Evolutionary conservation across 371 early-diverging fungal genomes (phyloP).

Genomic region (Circinella minor): DNA sequence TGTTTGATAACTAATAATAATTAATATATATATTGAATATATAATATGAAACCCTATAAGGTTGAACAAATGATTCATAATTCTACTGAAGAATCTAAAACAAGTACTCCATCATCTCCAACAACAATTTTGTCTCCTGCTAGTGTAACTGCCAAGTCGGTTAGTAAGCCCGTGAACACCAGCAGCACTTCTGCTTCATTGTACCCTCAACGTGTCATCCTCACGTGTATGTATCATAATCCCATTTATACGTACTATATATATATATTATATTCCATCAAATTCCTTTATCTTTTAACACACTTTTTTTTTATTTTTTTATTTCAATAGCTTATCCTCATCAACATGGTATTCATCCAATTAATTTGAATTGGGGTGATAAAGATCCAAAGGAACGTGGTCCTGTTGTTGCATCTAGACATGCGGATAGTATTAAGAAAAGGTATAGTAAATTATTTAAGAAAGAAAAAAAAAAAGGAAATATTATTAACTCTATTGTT

Average conservation of each 20-base stretch:
- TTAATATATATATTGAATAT: no score
- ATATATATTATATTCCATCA: no score
- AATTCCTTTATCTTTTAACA: no score
- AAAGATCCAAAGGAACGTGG: conserved; percentile 77
- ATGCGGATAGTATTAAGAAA: conserved; percentile 76
- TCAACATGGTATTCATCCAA: conserved; percentile 86
- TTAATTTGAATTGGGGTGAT: conserved; percentile 86
- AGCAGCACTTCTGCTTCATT: conserved; percentile 13
- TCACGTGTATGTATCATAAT: conserved; percentile 41
- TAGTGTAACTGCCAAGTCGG: background rate
- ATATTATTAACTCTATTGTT: no score
- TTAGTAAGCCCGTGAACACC: background rate
- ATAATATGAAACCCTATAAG: background rate
- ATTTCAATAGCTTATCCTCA: conserved; percentile 73
- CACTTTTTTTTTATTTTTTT: no score
- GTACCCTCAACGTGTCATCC: conserved; percentile 52
- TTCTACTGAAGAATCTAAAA: background rate
- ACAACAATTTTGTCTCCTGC: background rate
- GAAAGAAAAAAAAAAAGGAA: background rate
- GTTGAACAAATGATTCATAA: conserved; percentile 18
- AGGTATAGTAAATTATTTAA: conserved; percentile 44
- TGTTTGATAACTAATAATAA: no score
- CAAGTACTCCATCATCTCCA: background rate
- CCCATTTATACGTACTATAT: no score
- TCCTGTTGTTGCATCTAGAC: conserved; percentile 88